These are phyloP conservation scores for Pilaira anomala DNA, from an alignment of 192 early-diverging fungal genomes.

Conservation along the genomic window DNA sequence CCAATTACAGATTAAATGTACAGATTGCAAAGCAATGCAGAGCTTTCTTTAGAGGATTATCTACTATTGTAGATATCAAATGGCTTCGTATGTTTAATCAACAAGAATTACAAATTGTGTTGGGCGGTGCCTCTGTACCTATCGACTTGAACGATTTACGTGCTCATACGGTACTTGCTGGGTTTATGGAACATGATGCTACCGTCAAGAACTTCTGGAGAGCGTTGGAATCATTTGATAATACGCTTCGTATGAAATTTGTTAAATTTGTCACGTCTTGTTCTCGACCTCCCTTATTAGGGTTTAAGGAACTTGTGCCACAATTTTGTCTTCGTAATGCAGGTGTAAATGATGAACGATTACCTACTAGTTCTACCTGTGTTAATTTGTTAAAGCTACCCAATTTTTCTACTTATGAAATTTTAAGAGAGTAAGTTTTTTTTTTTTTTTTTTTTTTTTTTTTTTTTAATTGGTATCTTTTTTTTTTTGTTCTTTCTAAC, in stretches of 20 bases:
- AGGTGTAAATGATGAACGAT: conserved; percentile 62
- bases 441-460: conserved; percentile 10
- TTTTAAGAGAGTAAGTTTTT: conserved; percentile 36
- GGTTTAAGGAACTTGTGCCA: conserved; percentile 77
- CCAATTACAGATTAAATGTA: conserved; percentile 83
- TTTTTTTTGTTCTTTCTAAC: conserved; percentile 2
- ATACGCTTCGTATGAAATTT: conserved; percentile 46
- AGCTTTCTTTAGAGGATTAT: conserved; percentile 85
- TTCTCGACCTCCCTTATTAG: conserved; percentile 84
- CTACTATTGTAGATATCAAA: conserved; percentile 75
- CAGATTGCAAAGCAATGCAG: conserved; percentile 73
- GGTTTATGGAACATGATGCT: conserved; percentile 67
- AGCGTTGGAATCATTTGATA: conserved; percentile 41
- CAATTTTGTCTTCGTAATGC: conserved; percentile 68
- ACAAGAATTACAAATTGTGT: conserved; percentile 85
- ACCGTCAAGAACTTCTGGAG: conserved; percentile 71
- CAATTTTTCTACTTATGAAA: conserved; percentile 55
- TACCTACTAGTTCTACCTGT: conserved; percentile 80
- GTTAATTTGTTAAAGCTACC: conserved; percentile 94
- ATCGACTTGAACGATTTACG: conserved; percentile 79
- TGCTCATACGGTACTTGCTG: conserved; percentile 71
- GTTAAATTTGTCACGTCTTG: conserved; percentile 93
- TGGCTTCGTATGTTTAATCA: conserved; percentile 95
- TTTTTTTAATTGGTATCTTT: not conserved
- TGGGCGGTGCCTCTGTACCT: conserved; percentile 74